phyloP scores from a whole-genome alignment of 345 rosid species.

The Erodium maritimum region DNA sequence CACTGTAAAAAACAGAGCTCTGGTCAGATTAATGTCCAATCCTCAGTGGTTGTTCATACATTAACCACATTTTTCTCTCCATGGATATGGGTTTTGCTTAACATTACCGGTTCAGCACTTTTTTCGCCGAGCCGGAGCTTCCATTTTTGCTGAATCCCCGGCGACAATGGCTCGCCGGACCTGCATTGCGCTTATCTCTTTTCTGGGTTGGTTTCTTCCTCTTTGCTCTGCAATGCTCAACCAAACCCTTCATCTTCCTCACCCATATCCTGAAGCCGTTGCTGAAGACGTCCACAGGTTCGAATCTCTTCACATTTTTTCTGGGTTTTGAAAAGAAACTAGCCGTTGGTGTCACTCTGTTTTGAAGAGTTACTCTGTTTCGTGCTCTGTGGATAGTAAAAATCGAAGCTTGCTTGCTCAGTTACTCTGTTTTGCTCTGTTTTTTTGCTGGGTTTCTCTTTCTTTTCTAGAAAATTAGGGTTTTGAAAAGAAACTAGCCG shows the following conservation, averaged over 20 bases:
- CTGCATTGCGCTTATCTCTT: constrained; percentile 40
- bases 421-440: too few relatives aligned
- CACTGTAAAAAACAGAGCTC: not conserved
- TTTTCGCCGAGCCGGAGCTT: not conserved
- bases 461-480: too few relatives aligned
- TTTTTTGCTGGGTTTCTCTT: too few relatives aligned
- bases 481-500: too few relatives aligned
- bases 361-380: not conserved
- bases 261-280: constrained; percentile 67
- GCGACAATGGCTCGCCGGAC: constrained; percentile 23
- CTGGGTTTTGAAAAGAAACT: not conserved
- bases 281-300: constrained; percentile 78
- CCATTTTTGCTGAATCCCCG: not conserved
- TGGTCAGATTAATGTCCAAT: not conserved
- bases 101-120: not conserved
- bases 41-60: not conserved
- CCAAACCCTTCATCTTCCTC: constrained; percentile 44
- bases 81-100: not conserved
- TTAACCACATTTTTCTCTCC: not conserved
- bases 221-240: constrained; percentile 36
- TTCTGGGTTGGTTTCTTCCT: constrained; percentile 28
- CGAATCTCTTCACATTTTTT: too few relatives aligned
- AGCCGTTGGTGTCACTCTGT: not conserved
- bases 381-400: too few relatives aligned
- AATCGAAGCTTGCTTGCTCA: too few relatives aligned